Conservation (phyloP, 352 stramenopile species). For the Phytophthora nicotianae region DNA sequence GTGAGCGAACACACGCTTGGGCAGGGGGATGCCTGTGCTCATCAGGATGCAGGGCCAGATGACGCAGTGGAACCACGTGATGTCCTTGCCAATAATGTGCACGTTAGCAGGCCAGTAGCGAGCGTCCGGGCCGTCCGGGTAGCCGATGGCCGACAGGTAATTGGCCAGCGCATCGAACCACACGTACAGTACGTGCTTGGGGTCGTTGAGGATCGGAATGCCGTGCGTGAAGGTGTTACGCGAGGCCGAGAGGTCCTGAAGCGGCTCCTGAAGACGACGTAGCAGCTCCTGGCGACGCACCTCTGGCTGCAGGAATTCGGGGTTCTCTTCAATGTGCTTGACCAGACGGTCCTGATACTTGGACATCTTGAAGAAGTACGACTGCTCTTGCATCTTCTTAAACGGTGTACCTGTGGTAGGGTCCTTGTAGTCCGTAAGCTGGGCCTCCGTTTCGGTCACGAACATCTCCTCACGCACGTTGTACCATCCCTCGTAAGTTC, state of each 20-base stretch:
- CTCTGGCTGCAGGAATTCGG: constrained; percentile 97
- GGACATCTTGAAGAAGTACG: constrained; percentile 99
- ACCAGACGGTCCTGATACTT: constrained; percentile 97
- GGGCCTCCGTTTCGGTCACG: constrained; percentile 97
- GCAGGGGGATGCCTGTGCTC: constrained; percentile 93
- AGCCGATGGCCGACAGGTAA: constrained; percentile 97
- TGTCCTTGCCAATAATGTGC: constrained; percentile 98
- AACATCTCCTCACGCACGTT: constrained; percentile 99
- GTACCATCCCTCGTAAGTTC: constrained; percentile 98
- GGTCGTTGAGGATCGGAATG: constrained; percentile 94
- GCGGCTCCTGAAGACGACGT: constrained; percentile 89
- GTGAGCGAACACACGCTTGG: constrained; percentile 96
- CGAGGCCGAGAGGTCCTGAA: constrained; percentile 97
- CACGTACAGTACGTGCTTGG: constrained; percentile 99
- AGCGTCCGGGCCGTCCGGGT: constrained; percentile 81
- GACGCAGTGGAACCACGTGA: constrained; percentile 98
- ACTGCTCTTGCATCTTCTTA: constrained; percentile 98
- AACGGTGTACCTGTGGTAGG: constrained; percentile 91
- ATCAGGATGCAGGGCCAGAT: constrained; percentile 99
- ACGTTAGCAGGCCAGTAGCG: constrained; percentile 87
- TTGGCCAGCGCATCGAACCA: constrained; percentile 99
- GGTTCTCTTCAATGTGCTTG: constrained; percentile 95
- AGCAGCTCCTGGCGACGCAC: constrained; percentile 95
- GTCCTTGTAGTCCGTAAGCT: constrained; percentile 96
- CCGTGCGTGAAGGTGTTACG: constrained; percentile 97